A percentile compares a stretch with the other conserved stretches of the same genome.
phyloP scores from a whole-genome alignment of 2,329 filamentous ascomycete genomes.

The Colletotrichum orchidophilum region DNA sequence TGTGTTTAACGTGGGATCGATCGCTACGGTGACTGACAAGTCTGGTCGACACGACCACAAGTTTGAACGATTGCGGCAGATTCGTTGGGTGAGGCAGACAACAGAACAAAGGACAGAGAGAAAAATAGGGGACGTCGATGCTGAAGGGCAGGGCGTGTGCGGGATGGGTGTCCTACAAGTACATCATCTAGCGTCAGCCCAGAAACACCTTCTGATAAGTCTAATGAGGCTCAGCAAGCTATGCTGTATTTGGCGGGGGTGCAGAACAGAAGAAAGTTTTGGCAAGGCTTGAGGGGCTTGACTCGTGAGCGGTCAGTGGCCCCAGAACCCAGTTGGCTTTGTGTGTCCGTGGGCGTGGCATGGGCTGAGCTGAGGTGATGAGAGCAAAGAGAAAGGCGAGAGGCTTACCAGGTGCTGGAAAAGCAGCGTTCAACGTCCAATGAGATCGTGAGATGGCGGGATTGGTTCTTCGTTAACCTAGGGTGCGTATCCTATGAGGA shows the following conservation, averaged over 20 bases:
- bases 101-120: conserved; percentile 23
- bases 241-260: background rate
- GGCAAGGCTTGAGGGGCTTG: conserved; percentile 11
- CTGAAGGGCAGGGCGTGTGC: background rate
- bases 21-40: conserved; percentile 6
- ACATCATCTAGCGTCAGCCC: conserved; percentile 26
- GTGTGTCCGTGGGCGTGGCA: conserved; percentile 12
- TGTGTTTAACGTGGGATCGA: conserved; percentile 15
- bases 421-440: background rate
- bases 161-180: conserved; percentile 25
- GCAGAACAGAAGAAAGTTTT: background rate
- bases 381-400: background rate
- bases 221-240: conserved; percentile 23
- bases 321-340: background rate
- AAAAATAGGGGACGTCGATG: conserved; percentile 13
- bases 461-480: background rate
- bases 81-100: conserved; percentile 5
- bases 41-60: conserved; percentile 25
- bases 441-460: background rate
- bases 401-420: conserved; percentile 13
- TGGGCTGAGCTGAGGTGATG: conserved; percentile 23
- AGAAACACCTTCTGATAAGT: conserved; percentile 13
- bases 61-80: conserved; percentile 19
- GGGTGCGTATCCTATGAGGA: background rate
- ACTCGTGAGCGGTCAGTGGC: conserved; percentile 22